A percentile compares a stretch with the other conserved stretches of the same genome.
Conservation (phyloP, 139 green algal species). For the Tetraselmis chui region DNA sequence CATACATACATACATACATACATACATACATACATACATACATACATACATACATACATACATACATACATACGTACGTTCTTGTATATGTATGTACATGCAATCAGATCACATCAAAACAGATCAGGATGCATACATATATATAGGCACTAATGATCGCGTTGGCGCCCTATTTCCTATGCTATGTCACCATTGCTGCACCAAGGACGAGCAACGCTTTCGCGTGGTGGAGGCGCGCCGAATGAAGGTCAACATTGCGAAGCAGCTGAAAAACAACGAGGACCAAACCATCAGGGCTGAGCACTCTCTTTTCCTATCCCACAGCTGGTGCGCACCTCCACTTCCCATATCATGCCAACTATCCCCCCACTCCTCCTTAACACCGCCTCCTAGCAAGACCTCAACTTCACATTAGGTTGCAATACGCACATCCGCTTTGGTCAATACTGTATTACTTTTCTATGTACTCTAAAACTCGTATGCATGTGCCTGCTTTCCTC, state of each 20-base stretch:
- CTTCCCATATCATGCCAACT: neutral
- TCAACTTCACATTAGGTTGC: neutral
- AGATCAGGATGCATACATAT: too few relatives aligned
- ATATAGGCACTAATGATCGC: too few relatives aligned
- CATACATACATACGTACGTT: too few relatives aligned
- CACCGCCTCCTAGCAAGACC: neutral
- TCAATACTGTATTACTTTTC: neutral
- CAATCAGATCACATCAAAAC: too few relatives aligned
- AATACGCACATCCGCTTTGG: too few relatives aligned
- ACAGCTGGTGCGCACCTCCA: neutral
- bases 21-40: too few relatives aligned
- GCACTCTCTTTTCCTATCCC: neutral
- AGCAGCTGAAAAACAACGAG: neutral
- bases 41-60: too few relatives aligned
- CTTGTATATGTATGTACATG: too few relatives aligned
- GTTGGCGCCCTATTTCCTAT: too few relatives aligned
- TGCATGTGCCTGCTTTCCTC: too few relatives aligned
- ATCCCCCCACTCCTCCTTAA: neutral
- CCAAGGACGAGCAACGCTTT: neutral
- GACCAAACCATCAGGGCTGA: neutral
- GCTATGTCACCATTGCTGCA: too few relatives aligned
- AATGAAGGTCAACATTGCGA: neutral
- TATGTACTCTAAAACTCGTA: neutral
- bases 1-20: too few relatives aligned
- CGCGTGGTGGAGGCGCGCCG: neutral